Percentiles rank a stretch among this genome's conserved stretches.
These are phyloP conservation scores for Salmacisia buchloeana DNA, from an alignment of 1,284 basidiomycete genomes.

Conservation along the genomic window DNA sequence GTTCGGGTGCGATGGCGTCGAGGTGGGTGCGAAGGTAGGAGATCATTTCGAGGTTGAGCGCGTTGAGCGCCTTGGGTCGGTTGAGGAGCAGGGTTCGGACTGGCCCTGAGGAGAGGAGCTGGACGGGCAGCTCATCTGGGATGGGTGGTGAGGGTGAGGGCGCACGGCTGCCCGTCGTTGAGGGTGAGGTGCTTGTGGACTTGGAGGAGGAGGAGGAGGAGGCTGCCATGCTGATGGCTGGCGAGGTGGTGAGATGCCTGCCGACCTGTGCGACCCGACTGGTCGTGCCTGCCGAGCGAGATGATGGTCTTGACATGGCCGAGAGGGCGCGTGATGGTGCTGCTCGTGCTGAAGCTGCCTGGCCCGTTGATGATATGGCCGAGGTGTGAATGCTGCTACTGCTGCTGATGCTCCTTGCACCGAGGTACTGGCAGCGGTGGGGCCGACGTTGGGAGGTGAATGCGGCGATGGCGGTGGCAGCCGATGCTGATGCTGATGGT, in stretches of 20 bases:
- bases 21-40: conserved; percentile 66
- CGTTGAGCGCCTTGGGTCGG: conserved; percentile 76
- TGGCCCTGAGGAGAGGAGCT: conserved; percentile 3
- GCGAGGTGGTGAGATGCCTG: not conserved
- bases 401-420: no score
- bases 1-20: conserved; percentile 53
- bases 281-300: not conserved
- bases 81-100: conserved; percentile 70
- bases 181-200: not conserved
- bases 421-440: no score
- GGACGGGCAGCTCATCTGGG: not conserved
- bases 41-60: conserved; percentile 79
- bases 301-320: conserved; percentile 1
- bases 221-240: not conserved
- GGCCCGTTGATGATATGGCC: no score
- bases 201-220: not conserved
- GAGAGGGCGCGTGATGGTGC: no score
- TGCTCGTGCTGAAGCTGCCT: no score
- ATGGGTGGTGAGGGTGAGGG: not conserved
- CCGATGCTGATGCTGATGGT: no score
- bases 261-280: not conserved
- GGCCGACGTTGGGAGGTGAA: no score
- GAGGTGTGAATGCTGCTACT: no score
- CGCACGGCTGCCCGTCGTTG: not conserved
- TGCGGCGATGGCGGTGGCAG: no score